These are phyloP conservation scores for Mycena rebaudengoi DNA, from an alignment of 768 basidiomycete genomes.

Conservation along the genomic window DNA sequence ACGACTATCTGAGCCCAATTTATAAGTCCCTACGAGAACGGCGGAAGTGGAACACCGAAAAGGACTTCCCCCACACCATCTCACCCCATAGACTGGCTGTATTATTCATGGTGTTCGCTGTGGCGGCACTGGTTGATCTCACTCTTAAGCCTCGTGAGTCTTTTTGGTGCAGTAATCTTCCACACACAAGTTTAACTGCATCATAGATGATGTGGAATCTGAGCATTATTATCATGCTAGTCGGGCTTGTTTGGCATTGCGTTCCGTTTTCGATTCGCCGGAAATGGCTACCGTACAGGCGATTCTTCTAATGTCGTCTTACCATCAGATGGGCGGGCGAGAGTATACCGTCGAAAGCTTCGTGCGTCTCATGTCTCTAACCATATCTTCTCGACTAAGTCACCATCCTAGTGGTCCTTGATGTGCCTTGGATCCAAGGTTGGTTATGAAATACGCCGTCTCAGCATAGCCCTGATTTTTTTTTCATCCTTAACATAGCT, in stretches of 20 bases:
- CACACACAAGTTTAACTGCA: neutral
- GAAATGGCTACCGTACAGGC: conserved; percentile 62
- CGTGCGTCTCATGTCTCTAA: conserved; percentile 16
- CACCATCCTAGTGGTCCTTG: conserved; percentile 54
- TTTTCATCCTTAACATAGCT: no score
- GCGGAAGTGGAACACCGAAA: conserved; percentile 37
- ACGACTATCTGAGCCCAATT: conserved; percentile 71
- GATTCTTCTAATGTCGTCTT: conserved; percentile 53
- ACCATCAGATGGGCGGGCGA: conserved; percentile 52
- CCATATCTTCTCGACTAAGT: neutral
- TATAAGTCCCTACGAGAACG: conserved; percentile 61
- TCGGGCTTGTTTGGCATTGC: conserved; percentile 53
- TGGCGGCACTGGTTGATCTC: conserved; percentile 67
- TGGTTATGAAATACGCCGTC: neutral
- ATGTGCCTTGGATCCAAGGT: conserved; percentile 60
- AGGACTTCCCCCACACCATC: conserved; percentile 39
- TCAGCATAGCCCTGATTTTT: no score
- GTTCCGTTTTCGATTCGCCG: conserved; percentile 60
- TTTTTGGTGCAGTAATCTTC: neutral
- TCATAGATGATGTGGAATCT: conserved; percentile 52
- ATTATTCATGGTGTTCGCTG: conserved; percentile 63
- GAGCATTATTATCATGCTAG: conserved; percentile 57
- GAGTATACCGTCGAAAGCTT: conserved; percentile 56
- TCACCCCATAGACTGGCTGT: conserved; percentile 63
- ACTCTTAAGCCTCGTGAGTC: conserved; percentile 63